Percentiles rank a stretch among this genome's conserved stretches.
These are phyloP conservation scores for Linnemannia schmuckeri DNA, from an alignment of 192 early-diverging fungal genomes.

Conservation along the genomic window DNA sequence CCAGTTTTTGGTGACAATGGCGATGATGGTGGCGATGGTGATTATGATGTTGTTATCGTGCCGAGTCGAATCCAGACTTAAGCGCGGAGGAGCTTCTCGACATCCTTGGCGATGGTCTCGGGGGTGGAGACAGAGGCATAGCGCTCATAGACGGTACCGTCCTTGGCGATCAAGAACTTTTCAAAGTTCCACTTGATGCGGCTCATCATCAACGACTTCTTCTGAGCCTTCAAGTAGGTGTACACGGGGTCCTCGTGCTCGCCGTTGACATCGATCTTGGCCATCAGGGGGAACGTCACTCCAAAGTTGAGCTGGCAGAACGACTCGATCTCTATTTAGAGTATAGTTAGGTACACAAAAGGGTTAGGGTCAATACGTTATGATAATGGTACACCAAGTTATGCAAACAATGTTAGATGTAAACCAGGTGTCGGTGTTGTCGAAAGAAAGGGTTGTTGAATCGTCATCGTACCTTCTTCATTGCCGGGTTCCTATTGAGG, in stretches of 20 bases:
- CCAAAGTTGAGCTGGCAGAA: slow-evolving; percentile 80
- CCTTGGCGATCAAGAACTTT: slow-evolving; percentile 80
- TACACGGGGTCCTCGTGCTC: slow-evolving; percentile 74
- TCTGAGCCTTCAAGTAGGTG: slow-evolving; percentile 69
- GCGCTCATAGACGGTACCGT: slow-evolving; percentile 75
- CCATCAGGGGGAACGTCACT: slow-evolving; percentile 90
- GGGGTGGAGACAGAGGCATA: slow-evolving; percentile 77
- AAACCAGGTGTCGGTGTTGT: too few species aligned
- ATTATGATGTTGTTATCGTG: neutral
- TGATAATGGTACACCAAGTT: neutral
- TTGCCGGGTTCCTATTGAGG: slow-evolving; percentile 60
- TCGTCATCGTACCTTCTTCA: slow-evolving; percentile 53
- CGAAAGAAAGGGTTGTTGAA: too few species aligned
- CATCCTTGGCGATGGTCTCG: slow-evolving; percentile 66
- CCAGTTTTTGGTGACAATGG: too few species aligned
- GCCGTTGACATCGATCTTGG: slow-evolving; percentile 89
- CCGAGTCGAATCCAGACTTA: neutral
- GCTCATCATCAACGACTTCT: slow-evolving; percentile 66
- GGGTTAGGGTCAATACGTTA: neutral
- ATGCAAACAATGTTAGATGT: neutral
- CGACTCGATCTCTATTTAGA: slow-evolving; percentile 58
- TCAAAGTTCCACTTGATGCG: slow-evolving; percentile 90
- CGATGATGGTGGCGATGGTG: too few species aligned
- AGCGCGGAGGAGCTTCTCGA: slow-evolving; percentile 66
- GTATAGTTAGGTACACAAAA: neutral